Conservation (phyloP, 305 asterid species). For the Nicotiana rustica region DNA sequence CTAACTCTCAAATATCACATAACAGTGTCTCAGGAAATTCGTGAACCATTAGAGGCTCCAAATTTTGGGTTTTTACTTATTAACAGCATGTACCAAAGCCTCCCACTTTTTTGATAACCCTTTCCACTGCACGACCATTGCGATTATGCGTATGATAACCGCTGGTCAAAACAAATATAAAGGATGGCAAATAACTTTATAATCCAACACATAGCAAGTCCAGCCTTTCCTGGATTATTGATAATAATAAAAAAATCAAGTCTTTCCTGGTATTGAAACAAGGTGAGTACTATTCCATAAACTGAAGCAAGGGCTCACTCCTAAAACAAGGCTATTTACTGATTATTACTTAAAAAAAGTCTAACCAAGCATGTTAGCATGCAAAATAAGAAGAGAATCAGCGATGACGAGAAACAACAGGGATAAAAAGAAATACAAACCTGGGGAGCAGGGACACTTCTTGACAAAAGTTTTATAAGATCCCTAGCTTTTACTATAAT, state of each 20-base stretch:
- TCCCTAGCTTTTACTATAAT: conserved; percentile 83
- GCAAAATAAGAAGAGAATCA: background rate
- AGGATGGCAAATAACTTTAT: background rate
- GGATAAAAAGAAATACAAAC: conserved; percentile 40
- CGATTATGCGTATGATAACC: background rate
- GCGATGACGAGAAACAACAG: conserved; percentile 11
- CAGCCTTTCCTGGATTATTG: background rate
- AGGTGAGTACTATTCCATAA: background rate
- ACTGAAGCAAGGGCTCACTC: background rate
- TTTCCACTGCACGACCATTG: background rate
- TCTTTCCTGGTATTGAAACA: conserved; percentile 7
- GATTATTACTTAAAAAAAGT: background rate
- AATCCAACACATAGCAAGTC: background rate
- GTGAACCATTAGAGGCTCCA: background rate
- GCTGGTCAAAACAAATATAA: background rate
- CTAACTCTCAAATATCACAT: background rate
- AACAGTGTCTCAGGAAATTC: background rate
- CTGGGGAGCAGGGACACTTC: conserved; percentile 96
- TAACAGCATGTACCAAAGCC: background rate
- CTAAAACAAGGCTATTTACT: background rate
- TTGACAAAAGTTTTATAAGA: conserved; percentile 77
- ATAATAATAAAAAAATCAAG: background rate
- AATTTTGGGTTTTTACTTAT: background rate
- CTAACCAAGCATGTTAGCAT: background rate
- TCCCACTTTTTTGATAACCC: background rate